These are phyloP conservation scores for Amanita exitialis DNA, from an alignment of 768 basidiomycete genomes.

Conservation along the genomic window DNA sequence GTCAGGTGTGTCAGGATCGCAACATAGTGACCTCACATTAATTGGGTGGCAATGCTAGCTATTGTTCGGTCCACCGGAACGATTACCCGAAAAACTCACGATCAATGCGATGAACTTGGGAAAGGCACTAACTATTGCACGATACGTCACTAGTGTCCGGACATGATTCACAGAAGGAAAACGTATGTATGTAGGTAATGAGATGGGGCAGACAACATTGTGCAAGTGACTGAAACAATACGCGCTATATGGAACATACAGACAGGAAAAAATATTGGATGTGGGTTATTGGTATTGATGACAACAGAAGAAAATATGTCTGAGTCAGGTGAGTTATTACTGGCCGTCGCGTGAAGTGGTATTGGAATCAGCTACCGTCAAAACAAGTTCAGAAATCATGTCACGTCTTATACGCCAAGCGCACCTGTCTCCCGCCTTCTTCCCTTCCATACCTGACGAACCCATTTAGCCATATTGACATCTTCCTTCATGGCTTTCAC, in stretches of 20 bases:
- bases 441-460: constrained; percentile 66
- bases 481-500: constrained; percentile 66
- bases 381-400: neutral
- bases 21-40: neutral
- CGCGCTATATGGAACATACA: constrained; percentile 6
- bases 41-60: neutral
- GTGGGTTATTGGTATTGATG: neutral
- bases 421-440: constrained; percentile 35
- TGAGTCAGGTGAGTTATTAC: neutral
- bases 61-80: neutral
- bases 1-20: too few species aligned
- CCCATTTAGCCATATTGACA: constrained; percentile 85
- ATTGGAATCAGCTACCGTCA: neutral
- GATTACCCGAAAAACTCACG: neutral
- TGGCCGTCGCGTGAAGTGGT: neutral
- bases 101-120: neutral
- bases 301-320: neutral
- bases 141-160: neutral
- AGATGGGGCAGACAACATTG: neutral
- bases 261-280: neutral
- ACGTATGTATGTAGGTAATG: neutral
- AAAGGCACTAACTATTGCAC: neutral
- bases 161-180: neutral
- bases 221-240: neutral
- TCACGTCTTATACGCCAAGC: constrained; percentile 6